Conservation (phyloP, 2,329 filamentous ascomycete genomes). For the Phoma sp. region DNA sequence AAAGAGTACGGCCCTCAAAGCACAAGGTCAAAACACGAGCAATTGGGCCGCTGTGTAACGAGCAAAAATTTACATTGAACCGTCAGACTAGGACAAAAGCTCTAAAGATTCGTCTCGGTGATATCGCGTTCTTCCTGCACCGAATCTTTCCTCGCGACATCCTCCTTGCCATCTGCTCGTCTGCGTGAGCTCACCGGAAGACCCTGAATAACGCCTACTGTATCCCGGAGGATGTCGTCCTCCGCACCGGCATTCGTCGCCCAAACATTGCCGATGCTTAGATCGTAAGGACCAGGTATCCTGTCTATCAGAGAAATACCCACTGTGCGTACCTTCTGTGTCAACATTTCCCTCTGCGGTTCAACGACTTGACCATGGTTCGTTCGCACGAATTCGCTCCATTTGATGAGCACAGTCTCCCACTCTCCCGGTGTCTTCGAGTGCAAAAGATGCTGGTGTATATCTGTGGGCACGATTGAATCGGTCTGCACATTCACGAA, state of each 20-base stretch:
- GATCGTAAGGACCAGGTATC: constrained; percentile 84
- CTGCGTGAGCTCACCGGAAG: constrained; percentile 29
- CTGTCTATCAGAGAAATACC: constrained; percentile 90
- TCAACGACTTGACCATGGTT: constrained; percentile 92
- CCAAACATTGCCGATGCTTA: constrained; percentile 87
- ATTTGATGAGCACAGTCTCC: constrained; percentile 93
- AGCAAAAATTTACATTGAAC: neutral
- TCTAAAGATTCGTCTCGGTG: constrained; percentile 22
- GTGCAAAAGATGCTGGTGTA: constrained; percentile 92
- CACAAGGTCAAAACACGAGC: too few species aligned
- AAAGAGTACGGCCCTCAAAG: too few species aligned
- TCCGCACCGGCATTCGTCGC: constrained; percentile 72
- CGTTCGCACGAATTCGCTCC: constrained; percentile 92
- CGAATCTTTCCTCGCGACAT: constrained; percentile 22
- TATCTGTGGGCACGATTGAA: constrained; percentile 88
- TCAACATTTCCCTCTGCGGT: constrained; percentile 87
- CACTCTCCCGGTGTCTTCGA: constrained; percentile 80
- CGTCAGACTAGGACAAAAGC: neutral
- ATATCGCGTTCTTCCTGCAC: constrained; percentile 17
- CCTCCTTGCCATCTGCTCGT: constrained; percentile 27
- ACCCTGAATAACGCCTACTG: constrained; percentile 32
- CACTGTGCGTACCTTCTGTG: constrained; percentile 82
- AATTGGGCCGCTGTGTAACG: neutral
- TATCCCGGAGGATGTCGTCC: constrained; percentile 41
- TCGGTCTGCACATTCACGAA: constrained; percentile 96